These are phyloP conservation scores for Lentinula edodes DNA, from an alignment of 768 basidiomycete species.

Conservation along the genomic window DNA sequence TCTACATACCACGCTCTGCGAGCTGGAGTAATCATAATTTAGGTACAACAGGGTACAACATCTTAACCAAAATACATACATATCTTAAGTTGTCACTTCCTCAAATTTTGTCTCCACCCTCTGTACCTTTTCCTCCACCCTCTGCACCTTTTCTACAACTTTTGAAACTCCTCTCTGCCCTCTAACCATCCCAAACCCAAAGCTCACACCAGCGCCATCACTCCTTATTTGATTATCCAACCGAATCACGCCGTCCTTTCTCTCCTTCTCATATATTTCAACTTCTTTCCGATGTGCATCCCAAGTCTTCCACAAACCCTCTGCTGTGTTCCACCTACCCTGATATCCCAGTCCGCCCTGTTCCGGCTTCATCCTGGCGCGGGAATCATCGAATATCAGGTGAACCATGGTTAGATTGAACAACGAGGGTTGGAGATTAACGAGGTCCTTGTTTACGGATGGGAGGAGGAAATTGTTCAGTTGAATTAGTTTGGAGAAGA, in stretches of 20 bases:
- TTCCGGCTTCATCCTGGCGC: conserved; percentile 46
- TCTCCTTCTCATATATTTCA: conserved; percentile 7
- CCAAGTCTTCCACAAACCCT: conserved; percentile 53
- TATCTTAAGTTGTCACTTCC: background rate
- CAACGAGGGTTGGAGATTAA: conserved; percentile 55
- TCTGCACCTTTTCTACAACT: conserved; percentile 5
- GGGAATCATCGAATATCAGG: conserved; percentile 61
- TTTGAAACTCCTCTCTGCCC: conserved; percentile 7
- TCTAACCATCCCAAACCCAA: conserved; percentile 30
- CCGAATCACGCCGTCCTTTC: conserved; percentile 12
- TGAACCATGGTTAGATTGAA: conserved; percentile 50
- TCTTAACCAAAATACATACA: no score
- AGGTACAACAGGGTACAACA: no score
- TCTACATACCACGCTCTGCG: no score
- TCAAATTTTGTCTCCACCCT: background rate
- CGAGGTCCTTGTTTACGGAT: conserved; percentile 38
- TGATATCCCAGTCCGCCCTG: conserved; percentile 62
- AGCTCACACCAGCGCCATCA: conserved; percentile 38
- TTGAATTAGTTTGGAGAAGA: background rate
- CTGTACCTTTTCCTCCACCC: background rate
- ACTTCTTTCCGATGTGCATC: conserved; percentile 38
- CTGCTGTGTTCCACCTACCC: conserved; percentile 51
- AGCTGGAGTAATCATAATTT: no score
- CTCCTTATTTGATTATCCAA: conserved; percentile 29
- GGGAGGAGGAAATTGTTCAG: conserved; percentile 28